Conservation (phyloP, 164 flowering plant genomes). For the Taxillus chinensis region DNA sequence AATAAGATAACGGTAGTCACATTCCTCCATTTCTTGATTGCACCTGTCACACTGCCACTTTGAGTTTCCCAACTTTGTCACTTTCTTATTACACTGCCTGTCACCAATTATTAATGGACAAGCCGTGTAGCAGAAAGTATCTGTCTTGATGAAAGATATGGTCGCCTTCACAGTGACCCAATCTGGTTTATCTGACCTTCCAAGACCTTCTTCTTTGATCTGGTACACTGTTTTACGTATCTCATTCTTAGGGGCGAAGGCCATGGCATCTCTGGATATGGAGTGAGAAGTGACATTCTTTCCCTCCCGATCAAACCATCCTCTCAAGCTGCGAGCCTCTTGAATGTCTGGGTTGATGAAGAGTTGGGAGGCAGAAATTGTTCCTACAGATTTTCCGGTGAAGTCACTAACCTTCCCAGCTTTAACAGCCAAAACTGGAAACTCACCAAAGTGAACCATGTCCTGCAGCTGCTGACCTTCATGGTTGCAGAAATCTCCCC, state of each 20-base stretch:
- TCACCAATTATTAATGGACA: slow-evolving; percentile 95
- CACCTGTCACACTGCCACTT: slow-evolving; percentile 93
- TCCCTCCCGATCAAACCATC: slow-evolving; percentile 83
- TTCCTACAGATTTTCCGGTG: slow-evolving; percentile 87
- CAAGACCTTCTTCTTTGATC: slow-evolving; percentile 88
- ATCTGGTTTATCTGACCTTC: slow-evolving; percentile 80
- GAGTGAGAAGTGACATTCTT: slow-evolving; percentile 47
- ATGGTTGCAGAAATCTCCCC: slow-evolving; percentile 94
- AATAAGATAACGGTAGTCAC: slow-evolving; percentile 89
- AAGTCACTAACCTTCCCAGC: slow-evolving; percentile 88
- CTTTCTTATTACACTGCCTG: slow-evolving; percentile 84
- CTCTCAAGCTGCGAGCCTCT: slow-evolving; percentile 52
- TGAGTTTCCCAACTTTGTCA: slow-evolving; percentile 43
- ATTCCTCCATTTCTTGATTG: slow-evolving; percentile 75
- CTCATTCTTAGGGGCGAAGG: slow-evolving; percentile 46
- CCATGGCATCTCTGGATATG: slow-evolving; percentile 60
- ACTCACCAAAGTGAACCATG: slow-evolving; percentile 58
- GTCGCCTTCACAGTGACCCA: slow-evolving; percentile 80
- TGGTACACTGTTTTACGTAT: slow-evolving; percentile 67
- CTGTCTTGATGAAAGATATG: slow-evolving; percentile 68
- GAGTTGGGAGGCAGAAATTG: slow-evolving; percentile 79
- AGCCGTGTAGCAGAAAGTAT: slow-evolving; percentile 82
- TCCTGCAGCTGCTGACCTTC: slow-evolving; percentile 85
- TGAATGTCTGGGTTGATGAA: slow-evolving; percentile 79
- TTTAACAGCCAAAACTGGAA: slow-evolving; percentile 82